Conservation (phyloP, 2,329 filamentous ascomycete genomes). For the Penicillium sp. region DNA sequence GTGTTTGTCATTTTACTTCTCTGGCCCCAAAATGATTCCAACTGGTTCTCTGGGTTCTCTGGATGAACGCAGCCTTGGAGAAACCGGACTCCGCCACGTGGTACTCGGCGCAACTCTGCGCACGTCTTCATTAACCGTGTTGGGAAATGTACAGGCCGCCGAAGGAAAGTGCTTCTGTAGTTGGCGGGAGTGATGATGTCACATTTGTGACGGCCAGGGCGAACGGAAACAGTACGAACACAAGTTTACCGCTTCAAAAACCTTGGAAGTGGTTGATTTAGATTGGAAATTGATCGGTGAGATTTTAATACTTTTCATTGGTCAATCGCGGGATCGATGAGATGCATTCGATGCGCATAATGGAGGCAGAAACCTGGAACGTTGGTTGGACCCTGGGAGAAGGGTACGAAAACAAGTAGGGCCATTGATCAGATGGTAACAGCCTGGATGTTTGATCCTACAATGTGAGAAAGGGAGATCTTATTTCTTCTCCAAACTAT, state of each 20-base stretch:
- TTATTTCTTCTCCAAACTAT: neutral
- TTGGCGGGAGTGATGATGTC: neutral
- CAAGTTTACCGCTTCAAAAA: neutral
- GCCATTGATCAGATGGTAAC: neutral
- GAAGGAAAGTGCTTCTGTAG: neutral
- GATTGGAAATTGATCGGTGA: neutral
- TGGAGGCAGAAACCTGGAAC: neutral
- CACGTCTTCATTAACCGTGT: neutral
- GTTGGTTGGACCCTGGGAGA: neutral
- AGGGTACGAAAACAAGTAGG: neutral
- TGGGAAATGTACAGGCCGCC: neutral
- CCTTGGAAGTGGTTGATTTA: neutral
- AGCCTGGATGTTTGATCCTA: neutral
- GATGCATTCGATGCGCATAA: neutral
- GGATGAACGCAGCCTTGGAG: neutral
- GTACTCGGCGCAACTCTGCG: neutral
- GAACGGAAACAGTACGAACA: neutral
- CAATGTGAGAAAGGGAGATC: neutral
- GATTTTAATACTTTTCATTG: neutral
- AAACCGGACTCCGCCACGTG: neutral
- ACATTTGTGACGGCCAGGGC: neutral
- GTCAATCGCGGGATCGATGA: neutral
- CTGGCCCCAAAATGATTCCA: neutral
- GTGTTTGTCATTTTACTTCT: neutral
- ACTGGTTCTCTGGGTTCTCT: neutral